Evolutionary conservation across 495 filamentous ascomycete genomes (phyloP), one percentile per base, ranked within the genome.

Genomic region (Aspergillus baeticus): DNA sequence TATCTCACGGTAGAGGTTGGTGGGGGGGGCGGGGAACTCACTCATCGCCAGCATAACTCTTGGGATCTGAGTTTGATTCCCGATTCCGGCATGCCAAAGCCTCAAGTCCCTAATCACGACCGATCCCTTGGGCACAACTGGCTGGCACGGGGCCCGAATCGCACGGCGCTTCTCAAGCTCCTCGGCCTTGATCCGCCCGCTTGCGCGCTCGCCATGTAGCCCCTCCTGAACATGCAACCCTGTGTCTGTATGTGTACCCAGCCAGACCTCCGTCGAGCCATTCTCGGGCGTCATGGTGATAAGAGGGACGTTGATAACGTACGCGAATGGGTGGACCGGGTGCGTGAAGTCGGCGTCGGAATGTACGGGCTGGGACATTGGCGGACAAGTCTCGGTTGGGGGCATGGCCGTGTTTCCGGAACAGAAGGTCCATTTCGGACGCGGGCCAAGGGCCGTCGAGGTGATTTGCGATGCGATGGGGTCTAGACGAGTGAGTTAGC

Each of bases 281-380:
- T 72, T 78, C 17, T 58, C 64, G 1, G 64, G 63, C 21, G 67
- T 55, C 48, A 62, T 67, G 13, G 58, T 57, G 3, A 72, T 60
- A 42, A 63, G 53, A 39, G 61, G 61, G 22, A 63, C 54, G 55
- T 65, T 67, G 23, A 67, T 45, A 22, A 51, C 61, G 52, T 53
- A 63, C 10, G 43, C 63, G 42, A 63, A 65, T 5, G 64, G 58
- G 13, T 57, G 60, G 14, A 60, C 41, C 0, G 81, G 82, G 60
- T 84, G 76, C 20, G 69, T 61, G 45, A 81, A 83, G 61, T 83
- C 76, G 6, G 79, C 74, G 59, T 86, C 83, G 1, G 73, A 71
- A 63, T 87, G 83, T 22, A 74, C 72, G 1, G 81, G 80, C 51
- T 85, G 82, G 61, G 83, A 70, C 0, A n/a, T n/a, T n/a, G n/a